A percentile compares a stretch with the other conserved stretches of the same genome.
phyloP scores from a whole-genome alignment of 148 eudicot genomes.

The Camellia lanceoleosa region DNA sequence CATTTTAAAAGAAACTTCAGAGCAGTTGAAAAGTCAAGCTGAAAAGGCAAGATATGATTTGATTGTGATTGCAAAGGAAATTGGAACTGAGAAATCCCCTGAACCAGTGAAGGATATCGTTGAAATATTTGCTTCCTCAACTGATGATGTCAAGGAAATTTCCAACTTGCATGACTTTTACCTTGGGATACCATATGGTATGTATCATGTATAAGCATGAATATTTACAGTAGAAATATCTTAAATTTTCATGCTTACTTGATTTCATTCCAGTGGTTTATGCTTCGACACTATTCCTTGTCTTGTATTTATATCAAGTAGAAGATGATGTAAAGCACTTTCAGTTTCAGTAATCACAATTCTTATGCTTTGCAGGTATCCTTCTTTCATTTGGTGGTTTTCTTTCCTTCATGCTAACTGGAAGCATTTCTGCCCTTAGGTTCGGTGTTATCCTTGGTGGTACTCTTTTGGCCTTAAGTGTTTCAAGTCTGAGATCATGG shows the following conservation, averaged over 20 bases:
- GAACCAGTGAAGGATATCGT: slow-evolving; percentile 90
- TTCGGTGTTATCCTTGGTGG: slow-evolving; percentile 96
- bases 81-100: slow-evolving; percentile 73
- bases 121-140: slow-evolving; percentile 70
- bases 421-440: slow-evolving; percentile 74
- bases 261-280: not conserved
- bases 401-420: slow-evolving; percentile 81
- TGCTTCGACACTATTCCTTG: slow-evolving; percentile 3
- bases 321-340: not conserved
- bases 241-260: not conserved
- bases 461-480: slow-evolving; percentile 72
- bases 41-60: slow-evolving; percentile 75
- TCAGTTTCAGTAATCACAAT: slow-evolving; percentile 3
- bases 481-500: slow-evolving; percentile 81
- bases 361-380: slow-evolving; percentile 48
- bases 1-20: slow-evolving; percentile 67
- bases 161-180: slow-evolving; percentile 78
- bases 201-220: slow-evolving; percentile 3
- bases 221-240: not conserved
- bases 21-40: slow-evolving; percentile 72
- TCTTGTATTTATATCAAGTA: not conserved
- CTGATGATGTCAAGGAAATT: slow-evolving; percentile 58
- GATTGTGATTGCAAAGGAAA: slow-evolving; percentile 53
- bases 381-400: slow-evolving; percentile 79
- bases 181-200: slow-evolving; percentile 94